These are phyloP conservation scores for Ogataea populi-albae DNA, from an alignment of 805 yeast species.

Conservation along the genomic window DNA sequence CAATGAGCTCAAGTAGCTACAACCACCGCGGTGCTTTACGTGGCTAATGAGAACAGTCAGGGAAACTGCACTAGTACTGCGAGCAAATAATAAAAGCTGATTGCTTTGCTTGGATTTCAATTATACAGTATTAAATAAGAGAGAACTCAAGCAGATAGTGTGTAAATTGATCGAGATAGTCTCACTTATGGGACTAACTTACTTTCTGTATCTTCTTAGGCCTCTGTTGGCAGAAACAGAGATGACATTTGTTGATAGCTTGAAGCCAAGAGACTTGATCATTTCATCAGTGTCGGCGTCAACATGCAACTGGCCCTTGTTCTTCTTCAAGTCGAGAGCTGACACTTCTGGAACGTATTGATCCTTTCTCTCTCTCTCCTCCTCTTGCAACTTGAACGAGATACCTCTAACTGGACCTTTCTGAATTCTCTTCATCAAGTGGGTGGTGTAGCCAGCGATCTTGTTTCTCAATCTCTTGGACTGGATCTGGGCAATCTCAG, in stretches of 20 bases:
- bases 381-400: conserved; percentile 99
- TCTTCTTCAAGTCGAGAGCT: conserved; percentile 96
- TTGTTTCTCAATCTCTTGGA: conserved; percentile 99
- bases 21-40: background rate
- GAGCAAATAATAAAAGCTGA: background rate
- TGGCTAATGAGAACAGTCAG: background rate
- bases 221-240: conserved; percentile 85
- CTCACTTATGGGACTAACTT: conserved; percentile 35
- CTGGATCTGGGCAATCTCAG: conserved; percentile 98
- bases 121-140: conserved; percentile 5
- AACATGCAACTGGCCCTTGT: conserved; percentile 94
- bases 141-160: conserved; percentile 2
- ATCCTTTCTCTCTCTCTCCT: conserved; percentile 99
- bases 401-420: conserved; percentile 99
- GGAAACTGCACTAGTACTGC: background rate
- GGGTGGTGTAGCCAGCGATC: conserved; percentile 99
- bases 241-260: conserved; percentile 80
- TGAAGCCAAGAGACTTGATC: conserved; percentile 91
- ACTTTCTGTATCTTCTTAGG: conserved; percentile 85
- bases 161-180: conserved; percentile 2
- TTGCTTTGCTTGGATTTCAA: conserved; percentile 5
- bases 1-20: conserved; percentile 19
- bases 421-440: conserved; percentile 99
- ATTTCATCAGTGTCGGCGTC: conserved; percentile 95
- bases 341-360: conserved; percentile 99